Conservation (phyloP, 768 basidiomycete genomes). For the Clavulina sp. region DNA sequence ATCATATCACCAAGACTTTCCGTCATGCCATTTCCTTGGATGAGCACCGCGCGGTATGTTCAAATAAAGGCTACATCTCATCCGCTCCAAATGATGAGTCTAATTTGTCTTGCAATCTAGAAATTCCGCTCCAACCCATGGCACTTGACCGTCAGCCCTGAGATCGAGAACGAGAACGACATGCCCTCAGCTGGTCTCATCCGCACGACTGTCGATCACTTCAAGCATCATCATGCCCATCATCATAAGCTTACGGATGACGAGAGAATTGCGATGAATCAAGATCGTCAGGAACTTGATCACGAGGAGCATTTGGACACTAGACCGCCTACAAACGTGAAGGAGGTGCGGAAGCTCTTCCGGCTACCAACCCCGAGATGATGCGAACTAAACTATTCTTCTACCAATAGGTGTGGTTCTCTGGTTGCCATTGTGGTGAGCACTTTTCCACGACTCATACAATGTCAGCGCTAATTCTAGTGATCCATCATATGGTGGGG, state of each 20-base stretch:
- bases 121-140: conserved; percentile 1
- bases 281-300: background rate
- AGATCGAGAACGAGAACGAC: background rate
- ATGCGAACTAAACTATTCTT: too few species aligned
- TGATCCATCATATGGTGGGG: too few species aligned
- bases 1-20: conserved; percentile 13
- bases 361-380: too few species aligned
- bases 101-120: too few species aligned
- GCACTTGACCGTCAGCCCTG: background rate
- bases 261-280: background rate
- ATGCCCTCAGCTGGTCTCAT: background rate
- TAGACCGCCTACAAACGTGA: conserved; percentile 33
- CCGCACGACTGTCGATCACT: background rate
- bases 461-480: background rate
- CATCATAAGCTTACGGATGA: too few species aligned
- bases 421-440: conserved; percentile 53
- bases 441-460: conserved; percentile 13
- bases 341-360: too few species aligned
- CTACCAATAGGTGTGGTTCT: conserved; percentile 81
- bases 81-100: too few species aligned
- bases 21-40: conserved; percentile 12
- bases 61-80: too few species aligned
- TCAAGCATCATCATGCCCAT: background rate
- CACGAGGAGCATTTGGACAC: background rate
- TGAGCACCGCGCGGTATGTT: conserved; percentile 11